Evolutionary conservation across 352 stramenopile genomes (phyloP).

Genomic region (Pseudoperonospora humuli): DNA sequence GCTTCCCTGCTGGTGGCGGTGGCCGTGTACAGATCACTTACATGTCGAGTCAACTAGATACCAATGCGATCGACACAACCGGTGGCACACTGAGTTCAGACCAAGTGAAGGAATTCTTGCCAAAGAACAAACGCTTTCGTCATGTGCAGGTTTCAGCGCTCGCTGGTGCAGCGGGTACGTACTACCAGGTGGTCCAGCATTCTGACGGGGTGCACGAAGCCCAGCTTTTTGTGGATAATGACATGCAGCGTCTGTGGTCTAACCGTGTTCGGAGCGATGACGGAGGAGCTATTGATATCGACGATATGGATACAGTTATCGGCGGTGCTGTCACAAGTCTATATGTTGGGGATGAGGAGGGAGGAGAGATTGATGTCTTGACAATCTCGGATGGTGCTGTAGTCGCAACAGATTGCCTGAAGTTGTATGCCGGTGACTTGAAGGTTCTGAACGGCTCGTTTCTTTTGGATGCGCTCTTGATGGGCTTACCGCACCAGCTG

Average conservation of each 20-base stretch:
- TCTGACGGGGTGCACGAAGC: constrained; percentile 40
- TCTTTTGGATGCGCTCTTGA: constrained; percentile 33
- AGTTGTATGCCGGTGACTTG: constrained; percentile 31
- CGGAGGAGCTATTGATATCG: constrained; percentile 15
- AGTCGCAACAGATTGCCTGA: constrained; percentile 30
- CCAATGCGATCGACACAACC: constrained; percentile 42
- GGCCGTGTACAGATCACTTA: constrained; percentile 62
- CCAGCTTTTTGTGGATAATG: constrained; percentile 36
- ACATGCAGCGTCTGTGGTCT: constrained; percentile 25
- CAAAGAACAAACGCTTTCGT: constrained; percentile 24
- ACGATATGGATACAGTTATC: constrained; percentile 24
- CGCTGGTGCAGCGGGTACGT: constrained; percentile 48
- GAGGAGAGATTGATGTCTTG: constrained; percentile 27
- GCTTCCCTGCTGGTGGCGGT: constrained; percentile 52
- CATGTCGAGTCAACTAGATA: constrained; percentile 57
- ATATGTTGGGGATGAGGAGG: constrained; percentile 17
- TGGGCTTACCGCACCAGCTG: constrained; percentile 12
- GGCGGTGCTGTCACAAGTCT: constrained; percentile 45
- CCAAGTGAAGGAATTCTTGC: constrained; percentile 18
- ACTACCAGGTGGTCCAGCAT: constrained; percentile 50
- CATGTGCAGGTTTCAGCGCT: constrained; percentile 36
- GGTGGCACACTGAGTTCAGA: constrained; percentile 29
- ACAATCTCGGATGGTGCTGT: constrained; percentile 42
- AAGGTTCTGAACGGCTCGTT: constrained; percentile 41
- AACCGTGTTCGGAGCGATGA: constrained; percentile 20